Conservation (phyloP, 257 asterid species). For the Misopates orontium region DNA sequence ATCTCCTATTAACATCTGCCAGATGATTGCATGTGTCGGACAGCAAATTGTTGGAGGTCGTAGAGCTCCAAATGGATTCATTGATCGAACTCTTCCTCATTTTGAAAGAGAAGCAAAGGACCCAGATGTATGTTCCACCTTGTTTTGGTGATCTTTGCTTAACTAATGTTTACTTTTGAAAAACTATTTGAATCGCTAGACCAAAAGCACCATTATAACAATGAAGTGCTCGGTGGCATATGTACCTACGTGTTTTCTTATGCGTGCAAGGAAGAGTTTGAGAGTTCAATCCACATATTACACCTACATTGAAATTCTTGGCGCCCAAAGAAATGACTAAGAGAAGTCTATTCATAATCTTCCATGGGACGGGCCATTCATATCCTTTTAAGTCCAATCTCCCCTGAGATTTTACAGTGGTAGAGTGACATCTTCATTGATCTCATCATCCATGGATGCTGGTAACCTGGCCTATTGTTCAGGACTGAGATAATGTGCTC, state of each 20-base stretch:
- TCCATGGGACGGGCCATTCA: too few relatives aligned
- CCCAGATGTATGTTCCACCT: constrained; percentile 66
- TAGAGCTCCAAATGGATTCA: constrained; percentile 95
- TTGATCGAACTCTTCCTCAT: constrained; percentile 95
- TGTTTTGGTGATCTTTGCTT: neutral
- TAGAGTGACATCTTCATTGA: neutral
- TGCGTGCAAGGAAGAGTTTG: too few relatives aligned
- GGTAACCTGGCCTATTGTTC: too few relatives aligned
- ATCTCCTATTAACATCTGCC: constrained; percentile 90
- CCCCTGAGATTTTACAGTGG: neutral
- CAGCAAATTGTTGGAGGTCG: constrained; percentile 96
- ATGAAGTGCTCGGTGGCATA: neutral
- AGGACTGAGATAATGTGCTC: too few relatives aligned
- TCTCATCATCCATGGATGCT: too few relatives aligned
- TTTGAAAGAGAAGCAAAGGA: constrained; percentile 75
- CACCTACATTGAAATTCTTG: too few relatives aligned
- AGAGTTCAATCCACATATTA: too few relatives aligned
- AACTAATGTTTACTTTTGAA: constrained; percentile 19
- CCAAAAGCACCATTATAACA: neutral
- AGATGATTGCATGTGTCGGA: constrained; percentile 98
- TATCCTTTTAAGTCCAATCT: neutral
- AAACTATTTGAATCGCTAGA: constrained; percentile 8
- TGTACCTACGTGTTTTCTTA: too few relatives aligned
- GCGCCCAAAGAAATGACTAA: neutral
- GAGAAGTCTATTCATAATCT: neutral